Evolutionary conservation across 306 rosid genomes (phyloP).

Genomic region (Prunus davidiana): DNA sequence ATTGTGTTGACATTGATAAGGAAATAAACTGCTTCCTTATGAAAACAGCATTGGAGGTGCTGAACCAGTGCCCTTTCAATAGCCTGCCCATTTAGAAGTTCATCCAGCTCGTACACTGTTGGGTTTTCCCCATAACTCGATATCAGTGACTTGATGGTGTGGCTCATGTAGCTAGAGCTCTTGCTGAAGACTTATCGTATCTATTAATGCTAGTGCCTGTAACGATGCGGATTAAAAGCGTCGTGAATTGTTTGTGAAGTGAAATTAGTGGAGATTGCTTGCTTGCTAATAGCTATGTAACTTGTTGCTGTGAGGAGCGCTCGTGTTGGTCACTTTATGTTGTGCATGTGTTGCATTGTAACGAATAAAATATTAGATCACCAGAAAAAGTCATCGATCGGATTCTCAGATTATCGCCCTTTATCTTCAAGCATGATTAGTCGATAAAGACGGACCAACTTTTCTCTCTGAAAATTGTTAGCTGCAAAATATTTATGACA

Average conservation of each 20-base stretch:
- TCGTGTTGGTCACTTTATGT: slow-evolving; percentile 38
- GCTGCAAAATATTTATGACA: too few relatives aligned
- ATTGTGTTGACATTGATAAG: neutral
- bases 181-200: slow-evolving; percentile 62
- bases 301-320: slow-evolving; percentile 26
- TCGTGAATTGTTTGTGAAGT: neutral
- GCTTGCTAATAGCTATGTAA: neutral
- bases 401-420: neutral
- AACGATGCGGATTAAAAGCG: neutral
- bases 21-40: slow-evolving; percentile 48
- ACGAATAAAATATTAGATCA: neutral
- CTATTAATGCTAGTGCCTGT: slow-evolving; percentile 30
- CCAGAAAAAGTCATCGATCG: neutral
- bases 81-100: slow-evolving; percentile 42
- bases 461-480: too few relatives aligned
- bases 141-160: slow-evolving; percentile 50
- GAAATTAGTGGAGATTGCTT: neutral
- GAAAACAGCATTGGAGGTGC: slow-evolving; percentile 52
- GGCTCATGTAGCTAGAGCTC: slow-evolving; percentile 49
- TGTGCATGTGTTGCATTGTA: neutral
- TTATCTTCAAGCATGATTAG: neutral
- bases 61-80: slow-evolving; percentile 41
- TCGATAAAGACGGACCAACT: too few relatives aligned
- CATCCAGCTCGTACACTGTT: slow-evolving; percentile 52
- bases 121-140: slow-evolving; percentile 47